phyloP scores from a whole-genome alignment of 169 alveolate species.

The Plasmodium vivax region DNA sequence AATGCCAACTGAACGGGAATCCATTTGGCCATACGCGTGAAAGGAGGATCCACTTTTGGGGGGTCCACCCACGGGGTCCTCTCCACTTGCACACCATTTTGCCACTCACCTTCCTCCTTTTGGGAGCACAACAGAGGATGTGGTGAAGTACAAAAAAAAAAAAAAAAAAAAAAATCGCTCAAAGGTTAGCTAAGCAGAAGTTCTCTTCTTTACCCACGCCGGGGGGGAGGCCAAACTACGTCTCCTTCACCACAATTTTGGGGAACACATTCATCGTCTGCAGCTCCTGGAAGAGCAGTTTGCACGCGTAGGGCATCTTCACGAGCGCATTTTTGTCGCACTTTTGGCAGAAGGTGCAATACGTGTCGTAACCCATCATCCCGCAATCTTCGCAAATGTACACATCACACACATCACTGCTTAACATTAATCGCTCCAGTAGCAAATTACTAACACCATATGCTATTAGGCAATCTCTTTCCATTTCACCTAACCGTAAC shows the following conservation, averaged over 20 bases:
- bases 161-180: background rate
- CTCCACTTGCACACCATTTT: background rate
- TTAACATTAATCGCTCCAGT: conserved; percentile 97
- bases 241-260: conserved; percentile 78
- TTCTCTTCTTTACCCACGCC: background rate
- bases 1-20: background rate
- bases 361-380: conserved; percentile 93
- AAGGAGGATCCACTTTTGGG: background rate
- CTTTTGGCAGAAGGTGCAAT: conserved; percentile 95
- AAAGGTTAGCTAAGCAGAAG: background rate
- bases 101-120: background rate
- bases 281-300: conserved; percentile 91
- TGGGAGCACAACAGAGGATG: background rate
- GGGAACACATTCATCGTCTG: conserved; percentile 93
- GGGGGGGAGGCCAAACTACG: background rate
- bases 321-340: conserved; percentile 80
- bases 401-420: conserved; percentile 97
- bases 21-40: background rate
- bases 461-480: conserved; percentile 99
- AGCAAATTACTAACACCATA: conserved; percentile 98
- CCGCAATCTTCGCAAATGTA: conserved; percentile 97
- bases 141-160: background rate
- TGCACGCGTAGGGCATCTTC: conserved; percentile 96
- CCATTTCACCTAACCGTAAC: conserved; percentile 99
- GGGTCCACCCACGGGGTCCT: background rate